phyloP scores from a whole-genome alignment of 306 rosid genomes.

The Ammopiptanthus mongolicus region DNA sequence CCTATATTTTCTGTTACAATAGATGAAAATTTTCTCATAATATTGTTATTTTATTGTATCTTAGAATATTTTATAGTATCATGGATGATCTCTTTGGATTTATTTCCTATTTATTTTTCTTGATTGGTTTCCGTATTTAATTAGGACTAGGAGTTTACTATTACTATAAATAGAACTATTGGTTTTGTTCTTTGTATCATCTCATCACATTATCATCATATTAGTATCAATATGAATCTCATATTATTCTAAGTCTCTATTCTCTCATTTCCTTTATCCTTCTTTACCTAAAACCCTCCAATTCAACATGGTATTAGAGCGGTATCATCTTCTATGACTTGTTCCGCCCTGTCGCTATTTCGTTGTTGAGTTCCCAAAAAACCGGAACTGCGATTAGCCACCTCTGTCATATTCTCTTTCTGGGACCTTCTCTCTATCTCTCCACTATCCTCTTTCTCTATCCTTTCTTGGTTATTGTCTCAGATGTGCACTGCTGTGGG shows the following conservation, averaged over 20 bases:
- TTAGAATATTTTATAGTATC: no score
- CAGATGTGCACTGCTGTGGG: no score
- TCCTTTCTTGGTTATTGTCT: no score
- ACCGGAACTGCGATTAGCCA: background rate
- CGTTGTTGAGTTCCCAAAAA: background rate
- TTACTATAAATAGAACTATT: background rate
- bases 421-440: no score
- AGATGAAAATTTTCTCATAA: no score
- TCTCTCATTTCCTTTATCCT: background rate
- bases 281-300: background rate
- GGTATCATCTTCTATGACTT: background rate
- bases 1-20: no score
- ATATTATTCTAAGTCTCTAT: background rate
- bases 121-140: no score
- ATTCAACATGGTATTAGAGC: background rate
- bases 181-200: background rate
- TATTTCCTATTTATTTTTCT: background rate
- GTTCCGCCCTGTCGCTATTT: background rate
- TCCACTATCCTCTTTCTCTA: no score
- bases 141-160: no score
- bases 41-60: no score
- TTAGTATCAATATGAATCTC: background rate
- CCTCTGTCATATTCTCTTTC: background rate
- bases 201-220: background rate
- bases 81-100: background rate